phyloP scores from a whole-genome alignment of 73 alveolate genomes.

The Tetrahymena borealis region DNA sequence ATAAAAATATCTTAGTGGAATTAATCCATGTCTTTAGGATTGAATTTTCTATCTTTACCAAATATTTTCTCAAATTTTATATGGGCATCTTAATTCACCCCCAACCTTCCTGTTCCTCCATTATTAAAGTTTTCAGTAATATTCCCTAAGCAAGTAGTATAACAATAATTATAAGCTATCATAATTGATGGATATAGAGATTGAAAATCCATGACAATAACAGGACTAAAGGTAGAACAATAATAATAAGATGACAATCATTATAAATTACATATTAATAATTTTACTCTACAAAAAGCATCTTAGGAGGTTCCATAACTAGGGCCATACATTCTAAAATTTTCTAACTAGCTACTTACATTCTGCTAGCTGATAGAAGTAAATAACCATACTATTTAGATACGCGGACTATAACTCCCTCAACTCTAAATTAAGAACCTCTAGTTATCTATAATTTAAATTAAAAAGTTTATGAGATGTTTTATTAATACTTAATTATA shows the following conservation, averaged over 20 bases:
- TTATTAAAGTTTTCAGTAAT: slow-evolving; percentile 25
- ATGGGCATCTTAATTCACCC: slow-evolving; percentile 20
- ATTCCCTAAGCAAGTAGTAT: slow-evolving; percentile 97
- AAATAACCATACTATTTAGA: slow-evolving; percentile 69
- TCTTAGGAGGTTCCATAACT: slow-evolving; percentile 95
- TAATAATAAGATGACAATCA: slow-evolving; percentile 4
- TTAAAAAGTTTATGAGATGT: neutral
- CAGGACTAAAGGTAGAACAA: slow-evolving; percentile 81
- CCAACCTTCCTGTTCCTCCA: slow-evolving; percentile 43
- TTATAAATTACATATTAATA: neutral
- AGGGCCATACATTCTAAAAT: slow-evolving; percentile 88
- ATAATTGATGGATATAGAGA: slow-evolving; percentile 87
- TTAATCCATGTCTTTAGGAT: slow-evolving; percentile 23
- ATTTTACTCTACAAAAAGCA: slow-evolving; percentile 14
- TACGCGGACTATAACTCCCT: slow-evolving; percentile 78
- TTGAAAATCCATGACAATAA: slow-evolving; percentile 96
- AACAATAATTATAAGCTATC: slow-evolving; percentile 97
- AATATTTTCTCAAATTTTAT: slow-evolving; percentile 23
- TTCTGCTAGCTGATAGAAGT: slow-evolving; percentile 77
- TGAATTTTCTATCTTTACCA: slow-evolving; percentile 6
- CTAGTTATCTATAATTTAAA: slow-evolving; percentile 20
- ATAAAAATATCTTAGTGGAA: slow-evolving; percentile 59
- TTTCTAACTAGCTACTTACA: slow-evolving; percentile 57
- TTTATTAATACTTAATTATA: neutral
- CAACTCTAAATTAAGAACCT: slow-evolving; percentile 95